These are phyloP conservation scores for Capsella rubella DNA, from an alignment of 441 rosid species.

Conservation along the genomic window DNA sequence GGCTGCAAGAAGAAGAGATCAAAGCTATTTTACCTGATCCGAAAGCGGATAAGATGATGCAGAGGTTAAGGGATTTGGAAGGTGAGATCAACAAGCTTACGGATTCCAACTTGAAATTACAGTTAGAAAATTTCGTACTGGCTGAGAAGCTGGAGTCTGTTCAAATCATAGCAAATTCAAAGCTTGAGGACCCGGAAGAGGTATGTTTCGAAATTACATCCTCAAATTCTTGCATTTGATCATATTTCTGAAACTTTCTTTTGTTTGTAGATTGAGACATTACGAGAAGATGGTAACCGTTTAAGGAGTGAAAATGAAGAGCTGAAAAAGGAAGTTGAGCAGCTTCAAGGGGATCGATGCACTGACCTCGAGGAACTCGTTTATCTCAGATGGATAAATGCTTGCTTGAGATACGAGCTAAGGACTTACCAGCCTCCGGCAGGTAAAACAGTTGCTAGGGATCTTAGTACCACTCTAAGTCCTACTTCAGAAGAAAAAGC, in stretches of 20 bases:
- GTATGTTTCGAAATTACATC: conserved; percentile 19
- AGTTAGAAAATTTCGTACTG: conserved; percentile 71
- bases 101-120: conserved; percentile 61
- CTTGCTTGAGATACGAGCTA: conserved; percentile 85
- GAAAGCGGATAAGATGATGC: conserved; percentile 50
- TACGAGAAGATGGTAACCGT: conserved; percentile 51
- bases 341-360: conserved; percentile 71
- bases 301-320: conserved; percentile 64
- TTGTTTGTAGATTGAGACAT: conserved; percentile 53
- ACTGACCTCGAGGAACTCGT: conserved; percentile 75
- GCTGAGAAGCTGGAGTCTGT: conserved; percentile 61
- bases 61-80: conserved; percentile 69
- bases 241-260: neutral
- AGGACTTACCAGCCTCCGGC: conserved; percentile 65
- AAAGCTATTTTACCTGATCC: conserved; percentile 43
- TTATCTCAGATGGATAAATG: conserved; percentile 90
- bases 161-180: conserved; percentile 64
- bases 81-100: conserved; percentile 68
- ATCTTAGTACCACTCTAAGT: conserved; percentile 80
- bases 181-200: conserved; percentile 67
- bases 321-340: conserved; percentile 64
- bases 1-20: conserved; percentile 68
- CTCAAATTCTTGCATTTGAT: conserved; percentile 3
- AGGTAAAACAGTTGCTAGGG: conserved; percentile 81
- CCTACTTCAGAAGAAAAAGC: conserved; percentile 81